phyloP scores from a whole-genome alignment of 306 rosid species.

The Acacia confusa region DNA sequence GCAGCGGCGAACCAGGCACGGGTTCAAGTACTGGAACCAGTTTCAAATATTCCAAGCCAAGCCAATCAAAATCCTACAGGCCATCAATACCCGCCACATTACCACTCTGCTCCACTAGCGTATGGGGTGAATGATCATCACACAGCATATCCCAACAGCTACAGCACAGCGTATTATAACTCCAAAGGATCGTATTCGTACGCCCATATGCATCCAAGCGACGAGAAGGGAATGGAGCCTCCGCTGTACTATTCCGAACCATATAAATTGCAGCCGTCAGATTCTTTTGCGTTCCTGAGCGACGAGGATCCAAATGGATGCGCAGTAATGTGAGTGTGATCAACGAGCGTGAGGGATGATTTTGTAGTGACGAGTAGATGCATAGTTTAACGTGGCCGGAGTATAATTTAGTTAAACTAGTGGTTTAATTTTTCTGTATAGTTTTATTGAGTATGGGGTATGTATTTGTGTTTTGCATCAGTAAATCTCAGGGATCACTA shows the following conservation, averaged over 20 bases:
- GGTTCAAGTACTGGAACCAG: conserved; percentile 22
- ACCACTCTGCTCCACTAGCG: conserved; percentile 32
- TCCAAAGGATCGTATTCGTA: conserved; percentile 42
- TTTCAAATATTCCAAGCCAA: conserved; percentile 15
- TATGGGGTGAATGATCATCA: conserved; percentile 40
- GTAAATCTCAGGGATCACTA: not conserved
- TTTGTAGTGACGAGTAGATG: conserved; percentile 21
- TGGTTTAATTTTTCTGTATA: not conserved
- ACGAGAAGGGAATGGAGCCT: conserved; percentile 30
- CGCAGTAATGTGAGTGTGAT: conserved; percentile 48
- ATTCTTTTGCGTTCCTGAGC: conserved; percentile 60
- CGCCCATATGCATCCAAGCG: conserved; percentile 25
- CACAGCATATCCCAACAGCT: conserved; percentile 45
- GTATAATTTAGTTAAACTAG: not conserved
- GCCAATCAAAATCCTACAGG: conserved; percentile 49
- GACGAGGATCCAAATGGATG: conserved; percentile 90
- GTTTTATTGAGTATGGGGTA: not conserved
- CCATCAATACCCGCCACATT: conserved; percentile 38
- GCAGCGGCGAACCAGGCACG: conserved; percentile 30
- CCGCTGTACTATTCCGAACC: conserved; percentile 31
- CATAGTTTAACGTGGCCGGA: not conserved
- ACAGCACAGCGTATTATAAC: conserved; percentile 48
- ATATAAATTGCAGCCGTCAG: conserved; percentile 43
- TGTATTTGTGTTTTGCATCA: not conserved
- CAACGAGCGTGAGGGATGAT: not conserved